Evolutionary conservation across 2,329 filamentous ascomycete species (phyloP).

Genomic region (Beauveria brongniartii): DNA sequence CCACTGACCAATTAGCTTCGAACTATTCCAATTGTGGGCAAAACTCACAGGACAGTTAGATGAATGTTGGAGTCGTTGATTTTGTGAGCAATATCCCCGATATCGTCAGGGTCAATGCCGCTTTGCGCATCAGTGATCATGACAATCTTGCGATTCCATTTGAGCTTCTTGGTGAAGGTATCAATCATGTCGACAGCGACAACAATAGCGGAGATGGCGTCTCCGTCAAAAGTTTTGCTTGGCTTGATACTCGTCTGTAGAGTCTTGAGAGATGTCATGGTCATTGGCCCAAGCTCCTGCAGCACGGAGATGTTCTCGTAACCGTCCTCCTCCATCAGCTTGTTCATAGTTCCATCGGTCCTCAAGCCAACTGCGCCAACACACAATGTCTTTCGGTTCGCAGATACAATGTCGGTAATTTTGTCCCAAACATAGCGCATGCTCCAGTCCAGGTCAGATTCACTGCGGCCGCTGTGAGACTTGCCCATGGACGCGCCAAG

Average conservation of each 20-base stretch:
- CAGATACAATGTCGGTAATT: conserved; percentile 59
- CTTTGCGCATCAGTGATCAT: conserved; percentile 78
- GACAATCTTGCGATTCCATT: conserved; percentile 73
- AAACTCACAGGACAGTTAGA: conserved; percentile 64
- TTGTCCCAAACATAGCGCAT: conserved; percentile 96
- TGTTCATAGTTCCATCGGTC: conserved; percentile 68
- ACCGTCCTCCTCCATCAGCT: conserved; percentile 57
- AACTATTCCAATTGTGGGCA: not conserved
- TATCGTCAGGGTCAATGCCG: conserved; percentile 61
- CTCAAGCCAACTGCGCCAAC: conserved; percentile 76
- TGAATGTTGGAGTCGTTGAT: conserved; percentile 72
- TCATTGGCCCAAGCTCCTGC: conserved; percentile 54
- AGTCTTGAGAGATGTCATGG: conserved; percentile 59
- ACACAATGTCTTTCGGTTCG: conserved; percentile 59
- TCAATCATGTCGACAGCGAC: conserved; percentile 82
- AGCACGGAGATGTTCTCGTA: conserved; percentile 79
- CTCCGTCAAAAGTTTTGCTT: conserved; percentile 61
- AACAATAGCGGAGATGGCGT: conserved; percentile 81
- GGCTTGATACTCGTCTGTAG: conserved; percentile 58
- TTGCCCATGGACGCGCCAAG: conserved; percentile 78
- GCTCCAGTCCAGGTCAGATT: conserved; percentile 80
- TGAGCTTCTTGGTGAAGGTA: conserved; percentile 69
- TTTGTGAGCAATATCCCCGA: conserved; percentile 62
- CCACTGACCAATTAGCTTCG: conserved; percentile 45
- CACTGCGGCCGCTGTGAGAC: conserved; percentile 58